Percentiles rank a stretch among this genome's conserved stretches.
These are phyloP conservation scores for Penicillium brevicompactum DNA, from an alignment of 2,329 filamentous ascomycete species.

Conservation along the genomic window DNA sequence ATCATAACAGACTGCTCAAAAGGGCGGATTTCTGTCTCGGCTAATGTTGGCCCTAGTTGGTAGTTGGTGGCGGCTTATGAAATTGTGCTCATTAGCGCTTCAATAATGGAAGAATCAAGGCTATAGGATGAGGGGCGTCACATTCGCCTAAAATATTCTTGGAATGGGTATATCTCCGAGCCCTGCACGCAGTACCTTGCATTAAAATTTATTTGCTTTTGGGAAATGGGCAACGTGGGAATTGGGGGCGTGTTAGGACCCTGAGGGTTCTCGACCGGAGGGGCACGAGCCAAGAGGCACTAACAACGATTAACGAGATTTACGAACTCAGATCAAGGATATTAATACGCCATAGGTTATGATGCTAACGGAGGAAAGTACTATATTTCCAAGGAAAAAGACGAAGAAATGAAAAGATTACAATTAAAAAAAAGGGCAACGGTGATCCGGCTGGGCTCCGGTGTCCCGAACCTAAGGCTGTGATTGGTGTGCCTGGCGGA, in stretches of 20 bases:
- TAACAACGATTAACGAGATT: background rate
- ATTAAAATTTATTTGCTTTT: background rate
- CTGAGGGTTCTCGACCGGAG: background rate
- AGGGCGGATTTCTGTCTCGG: background rate
- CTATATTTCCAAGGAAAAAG: background rate
- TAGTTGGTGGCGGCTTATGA: background rate
- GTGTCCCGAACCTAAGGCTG: background rate
- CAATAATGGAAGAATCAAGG: background rate
- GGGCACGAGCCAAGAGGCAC: background rate
- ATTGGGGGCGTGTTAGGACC: background rate
- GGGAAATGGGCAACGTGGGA: background rate
- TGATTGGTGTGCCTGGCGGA: slow-evolving; percentile 1
- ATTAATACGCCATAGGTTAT: background rate
- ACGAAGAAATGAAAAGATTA: background rate
- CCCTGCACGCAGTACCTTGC: background rate
- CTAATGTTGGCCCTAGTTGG: background rate
- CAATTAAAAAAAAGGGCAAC: background rate
- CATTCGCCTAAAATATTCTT: background rate
- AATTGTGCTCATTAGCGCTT: background rate
- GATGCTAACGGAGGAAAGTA: background rate
- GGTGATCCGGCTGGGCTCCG: slow-evolving; percentile 1
- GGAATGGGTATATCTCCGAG: background rate
- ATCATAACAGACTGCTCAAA: background rate
- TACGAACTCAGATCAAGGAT: background rate
- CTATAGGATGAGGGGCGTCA: background rate